These are phyloP conservation scores for Aspergillaceae sp. DNA, from an alignment of 2,329 filamentous ascomycete genomes.

Conservation along the genomic window DNA sequence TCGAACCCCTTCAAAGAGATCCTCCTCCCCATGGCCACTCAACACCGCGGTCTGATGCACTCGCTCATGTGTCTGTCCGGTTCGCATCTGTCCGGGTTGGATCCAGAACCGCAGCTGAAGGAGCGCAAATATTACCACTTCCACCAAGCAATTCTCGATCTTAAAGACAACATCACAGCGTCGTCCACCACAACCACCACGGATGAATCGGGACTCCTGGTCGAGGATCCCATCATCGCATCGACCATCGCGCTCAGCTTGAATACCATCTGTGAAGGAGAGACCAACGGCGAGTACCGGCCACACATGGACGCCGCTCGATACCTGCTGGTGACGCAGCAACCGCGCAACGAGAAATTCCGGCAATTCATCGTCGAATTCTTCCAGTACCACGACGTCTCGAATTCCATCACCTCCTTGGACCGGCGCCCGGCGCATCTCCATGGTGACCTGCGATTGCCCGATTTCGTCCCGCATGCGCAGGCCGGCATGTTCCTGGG, in stretches of 20 bases:
- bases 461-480: slow-evolving; percentile 47
- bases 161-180: slow-evolving; percentile 33
- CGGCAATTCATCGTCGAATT: slow-evolving; percentile 65
- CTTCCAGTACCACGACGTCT: slow-evolving; percentile 71
- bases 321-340: slow-evolving; percentile 55
- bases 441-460: slow-evolving; percentile 46
- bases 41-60: slow-evolving; percentile 79
- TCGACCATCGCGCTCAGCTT: slow-evolving; percentile 52
- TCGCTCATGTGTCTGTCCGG: slow-evolving; percentile 77
- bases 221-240: slow-evolving; percentile 53
- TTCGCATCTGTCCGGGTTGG: slow-evolving; percentile 56
- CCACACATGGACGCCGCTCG: slow-evolving; percentile 70
- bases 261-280: slow-evolving; percentile 54
- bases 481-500: slow-evolving; percentile 60
- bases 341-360: slow-evolving; percentile 58
- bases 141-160: slow-evolving; percentile 32
- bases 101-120: slow-evolving; percentile 43
- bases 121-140: slow-evolving; percentile 50
- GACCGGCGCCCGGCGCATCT: slow-evolving; percentile 46
- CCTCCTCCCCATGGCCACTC: slow-evolving; percentile 69
- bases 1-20: slow-evolving; percentile 81
- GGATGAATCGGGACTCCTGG: slow-evolving; percentile 29
- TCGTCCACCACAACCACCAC: slow-evolving; percentile 13
- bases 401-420: slow-evolving; percentile 49
- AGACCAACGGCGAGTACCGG: slow-evolving; percentile 62